Evolutionary conservation across 495 filamentous ascomycete species (phyloP), one percentile per base, ranked within the genome.

Genomic region (Xylaria sp.): DNA sequence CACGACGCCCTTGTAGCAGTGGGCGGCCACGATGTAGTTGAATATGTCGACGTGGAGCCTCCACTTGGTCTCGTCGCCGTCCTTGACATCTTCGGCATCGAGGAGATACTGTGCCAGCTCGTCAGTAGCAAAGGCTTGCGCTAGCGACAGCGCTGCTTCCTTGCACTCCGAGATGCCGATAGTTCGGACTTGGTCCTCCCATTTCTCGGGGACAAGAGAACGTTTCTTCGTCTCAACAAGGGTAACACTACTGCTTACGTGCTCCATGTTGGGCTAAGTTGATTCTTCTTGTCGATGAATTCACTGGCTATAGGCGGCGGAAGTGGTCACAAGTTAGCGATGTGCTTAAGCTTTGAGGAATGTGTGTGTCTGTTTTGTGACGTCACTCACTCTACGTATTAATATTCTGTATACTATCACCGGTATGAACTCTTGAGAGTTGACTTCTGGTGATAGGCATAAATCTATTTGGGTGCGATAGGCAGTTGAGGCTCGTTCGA

Each of bases 71-170:
- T 91, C 86, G 71, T 87, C 81, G 59, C 86, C 85, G 52, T 83
- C 81, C 71, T 82, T 85, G 77, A 86, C 86, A 77, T 93, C 90
- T 72, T 88, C 87, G 43, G 90, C 88, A 73, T 93, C 87, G 71
- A 88, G 79, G 77, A 93, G 89, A 80, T 95, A 95, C 78, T 85
- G 84, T 52, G 89, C 87, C 50, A 93, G 88, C 43, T 91, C 89
- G 77, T 94, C 92, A 71, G 89, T 85, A 68, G 86, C 89, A 80
- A 95, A 95, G 61, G 93, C 91, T 77, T 93, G 86, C 37, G 92
- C 90, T 66, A 95, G 87, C 72, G 88, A 88, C 19, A 84, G 75
- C 41, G 90, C 90, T 21, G 90, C 92, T 76, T 88, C 85, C 73
- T 88, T 88, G 81, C 86, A 90, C 77, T 93, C 90, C 63, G 84